A percentile compares a stretch with the other conserved stretches of the same genome.
phyloP scores from a whole-genome alignment of 1,139 yeast species.

The Sugiyamaella castrensis region DNA sequence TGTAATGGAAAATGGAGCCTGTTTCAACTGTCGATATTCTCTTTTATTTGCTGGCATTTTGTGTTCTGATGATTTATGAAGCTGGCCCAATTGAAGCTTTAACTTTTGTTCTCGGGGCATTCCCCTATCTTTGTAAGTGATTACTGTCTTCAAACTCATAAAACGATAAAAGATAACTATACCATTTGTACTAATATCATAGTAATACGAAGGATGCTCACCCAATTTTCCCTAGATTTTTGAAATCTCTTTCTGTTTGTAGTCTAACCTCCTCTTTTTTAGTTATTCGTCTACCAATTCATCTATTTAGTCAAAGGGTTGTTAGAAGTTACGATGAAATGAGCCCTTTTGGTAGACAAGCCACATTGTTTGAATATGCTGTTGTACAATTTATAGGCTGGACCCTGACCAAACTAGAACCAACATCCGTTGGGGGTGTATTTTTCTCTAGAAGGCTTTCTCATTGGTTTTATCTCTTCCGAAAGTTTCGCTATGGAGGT shows the following conservation, averaged over 20 bases:
- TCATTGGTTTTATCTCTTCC: slow-evolving; percentile 25
- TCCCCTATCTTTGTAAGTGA: slow-evolving; percentile 17
- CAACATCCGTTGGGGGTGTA: slow-evolving; percentile 23
- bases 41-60: slow-evolving; percentile 18
- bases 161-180: background rate
- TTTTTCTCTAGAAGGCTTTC: slow-evolving; percentile 26
- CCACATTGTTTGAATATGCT: slow-evolving; percentile 30
- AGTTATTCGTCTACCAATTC: slow-evolving; percentile 24
- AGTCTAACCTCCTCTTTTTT: too few relatives aligned
- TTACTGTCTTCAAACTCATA: background rate
- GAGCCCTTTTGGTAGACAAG: slow-evolving; percentile 27
- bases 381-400: slow-evolving; percentile 27
- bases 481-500: slow-evolving; percentile 30
- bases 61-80: slow-evolving; percentile 11
- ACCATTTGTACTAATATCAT: too few relatives aligned
- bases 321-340: slow-evolving; percentile 27
- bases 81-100: slow-evolving; percentile 16
- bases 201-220: too few relatives aligned
- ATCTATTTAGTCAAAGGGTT: slow-evolving; percentile 23
- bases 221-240: too few relatives aligned
- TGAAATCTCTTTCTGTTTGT: too few relatives aligned
- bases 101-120: slow-evolving; percentile 17
- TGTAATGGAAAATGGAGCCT: slow-evolving; percentile 20
- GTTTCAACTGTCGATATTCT: slow-evolving; percentile 20
- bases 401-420: slow-evolving; percentile 22